Evolutionary conservation across 306 rosid genomes (phyloP), one percentile per base, ranked within the genome.

Genomic region (Coriaria nepalensis): DNA sequence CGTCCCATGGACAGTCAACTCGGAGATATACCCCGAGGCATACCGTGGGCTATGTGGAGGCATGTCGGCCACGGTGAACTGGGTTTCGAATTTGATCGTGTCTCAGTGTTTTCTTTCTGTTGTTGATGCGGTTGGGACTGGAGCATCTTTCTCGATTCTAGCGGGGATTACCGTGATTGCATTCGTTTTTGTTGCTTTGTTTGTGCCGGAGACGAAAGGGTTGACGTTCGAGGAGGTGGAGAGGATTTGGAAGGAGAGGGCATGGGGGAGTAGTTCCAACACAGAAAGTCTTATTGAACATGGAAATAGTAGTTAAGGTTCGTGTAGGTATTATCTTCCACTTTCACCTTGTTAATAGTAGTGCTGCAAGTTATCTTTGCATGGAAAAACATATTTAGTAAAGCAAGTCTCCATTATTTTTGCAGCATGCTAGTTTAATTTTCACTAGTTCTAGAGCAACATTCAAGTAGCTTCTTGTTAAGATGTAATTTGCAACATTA

Each of bases 1-100:
- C 0, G 96, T 88, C 52, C 96, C 96, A 4, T 88, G 96, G 96
- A 81, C 95, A 0, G 80, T 88, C 10, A 88, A 83, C 76, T 88
- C 96, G 0, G 96, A 88, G 76, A 64, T 88, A 56, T 88, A 88
- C 54, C 96, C 96, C 0, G 83, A 88, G 59, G 73, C 81, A 36
- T 88, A 72, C 33, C 57, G 96, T 6, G 96, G 95, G 46, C 52
- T 76, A 10, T 88, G 96, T 9, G 93, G 95, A 11, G 96, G 96
- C 44, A 83, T 88, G 96, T 76, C 96, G 0, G 96, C 96, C 52
- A 83, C 93, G 34, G 90, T 88, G 44, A 76, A 78, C 53, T 88
- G 96, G 96, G 33, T 88, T 47, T 78, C 96, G 10, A 88, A 88
- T 66, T 72, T 88, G 60, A 78, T 88, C 35, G 90, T 88, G 40